These are phyloP conservation scores for Uronychia binucleata DNA, from an alignment of 73 alveolate genomes.

Conservation along the genomic window DNA sequence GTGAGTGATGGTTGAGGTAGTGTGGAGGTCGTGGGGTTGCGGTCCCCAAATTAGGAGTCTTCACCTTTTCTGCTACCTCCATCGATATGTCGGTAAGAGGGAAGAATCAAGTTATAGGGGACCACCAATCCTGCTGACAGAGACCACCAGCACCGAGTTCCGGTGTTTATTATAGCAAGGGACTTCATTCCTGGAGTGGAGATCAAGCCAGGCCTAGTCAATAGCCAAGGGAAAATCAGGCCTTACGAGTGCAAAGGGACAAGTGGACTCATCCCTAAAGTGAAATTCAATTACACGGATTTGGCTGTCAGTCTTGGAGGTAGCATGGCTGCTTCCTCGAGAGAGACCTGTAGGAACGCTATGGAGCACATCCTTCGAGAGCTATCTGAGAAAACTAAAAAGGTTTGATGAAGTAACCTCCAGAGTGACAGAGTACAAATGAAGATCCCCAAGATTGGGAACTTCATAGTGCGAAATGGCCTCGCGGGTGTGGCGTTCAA, in stretches of 20 bases:
- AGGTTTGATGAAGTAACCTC: neutral
- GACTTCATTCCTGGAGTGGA: slow-evolving; percentile 63
- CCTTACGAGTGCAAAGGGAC: slow-evolving; percentile 64
- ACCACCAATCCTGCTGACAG: slow-evolving; percentile 69
- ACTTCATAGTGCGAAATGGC: slow-evolving; percentile 25
- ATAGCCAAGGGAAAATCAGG: slow-evolving; percentile 47
- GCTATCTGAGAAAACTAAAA: slow-evolving; percentile 2
- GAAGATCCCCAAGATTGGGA: slow-evolving; percentile 49
- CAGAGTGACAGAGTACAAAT: slow-evolving; percentile 31
- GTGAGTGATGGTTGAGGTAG: too few relatives aligned
- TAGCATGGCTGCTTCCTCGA: slow-evolving; percentile 32
- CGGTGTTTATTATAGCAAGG: slow-evolving; percentile 58
- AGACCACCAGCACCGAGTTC: slow-evolving; percentile 60
- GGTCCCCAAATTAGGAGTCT: slow-evolving; percentile 57
- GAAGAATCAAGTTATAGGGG: slow-evolving; percentile 26
- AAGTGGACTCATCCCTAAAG: slow-evolving; percentile 65
- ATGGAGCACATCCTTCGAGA: slow-evolving; percentile 19
- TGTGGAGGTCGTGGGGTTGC: slow-evolving; percentile 57
- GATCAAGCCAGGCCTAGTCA: slow-evolving; percentile 58
- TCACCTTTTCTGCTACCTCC: slow-evolving; percentile 42
- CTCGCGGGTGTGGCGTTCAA: slow-evolving; percentile 42
- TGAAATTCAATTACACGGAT: slow-evolving; percentile 62
- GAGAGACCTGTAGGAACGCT: slow-evolving; percentile 35
- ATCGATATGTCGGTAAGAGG: slow-evolving; percentile 53
- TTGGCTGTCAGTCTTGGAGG: slow-evolving; percentile 17